These are phyloP conservation scores for Jaminaea rosea DNA, from an alignment of 1,284 basidiomycete species.

Conservation along the genomic window DNA sequence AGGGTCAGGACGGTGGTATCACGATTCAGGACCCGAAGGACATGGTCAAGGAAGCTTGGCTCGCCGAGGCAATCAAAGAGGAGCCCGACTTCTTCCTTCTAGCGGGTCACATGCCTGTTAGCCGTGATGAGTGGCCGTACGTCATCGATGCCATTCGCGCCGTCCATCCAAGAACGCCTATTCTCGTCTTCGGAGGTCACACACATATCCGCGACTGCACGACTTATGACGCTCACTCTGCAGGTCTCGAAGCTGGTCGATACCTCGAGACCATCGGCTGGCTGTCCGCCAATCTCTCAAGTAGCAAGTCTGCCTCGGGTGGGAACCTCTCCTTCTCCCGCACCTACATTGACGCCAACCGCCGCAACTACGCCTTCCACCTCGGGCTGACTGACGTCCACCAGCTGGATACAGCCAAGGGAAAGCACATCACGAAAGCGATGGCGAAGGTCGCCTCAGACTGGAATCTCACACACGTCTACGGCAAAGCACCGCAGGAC, in stretches of 20 bases:
- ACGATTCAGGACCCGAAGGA: conserved; percentile 26
- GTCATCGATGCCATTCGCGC: conserved; percentile 31
- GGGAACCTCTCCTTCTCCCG: conserved; percentile 46
- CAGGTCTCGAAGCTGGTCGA: conserved; percentile 40
- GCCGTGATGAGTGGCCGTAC: conserved; percentile 35
- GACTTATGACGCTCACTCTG: conserved; percentile 29
- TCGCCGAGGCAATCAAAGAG: conserved; percentile 28
- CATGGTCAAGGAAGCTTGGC: conserved; percentile 43
- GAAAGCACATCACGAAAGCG: conserved; percentile 26
- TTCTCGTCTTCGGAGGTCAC: conserved; percentile 39
- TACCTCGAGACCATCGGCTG: conserved; percentile 36
- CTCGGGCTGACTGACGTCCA: conserved; percentile 13
- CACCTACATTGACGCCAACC: conserved; percentile 51
- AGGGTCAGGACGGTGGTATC: conserved; percentile 28
- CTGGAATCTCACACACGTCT: conserved; percentile 38
- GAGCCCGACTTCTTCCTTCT: conserved; percentile 39
- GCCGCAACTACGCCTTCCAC: conserved; percentile 41
- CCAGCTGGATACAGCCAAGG: conserved; percentile 34
- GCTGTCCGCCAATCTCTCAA: conserved; percentile 23
- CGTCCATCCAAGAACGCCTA: conserved; percentile 35
- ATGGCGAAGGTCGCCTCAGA: conserved; percentile 32
- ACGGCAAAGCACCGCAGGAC: conserved; percentile 38
- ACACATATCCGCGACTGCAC: conserved; percentile 42
- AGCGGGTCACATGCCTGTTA: conserved; percentile 42
- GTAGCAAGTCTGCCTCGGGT: conserved; percentile 18